Evolutionary conservation across 2,329 filamentous ascomycete genomes (phyloP).

Genomic region (Arthrocladium fulminans): DNA sequence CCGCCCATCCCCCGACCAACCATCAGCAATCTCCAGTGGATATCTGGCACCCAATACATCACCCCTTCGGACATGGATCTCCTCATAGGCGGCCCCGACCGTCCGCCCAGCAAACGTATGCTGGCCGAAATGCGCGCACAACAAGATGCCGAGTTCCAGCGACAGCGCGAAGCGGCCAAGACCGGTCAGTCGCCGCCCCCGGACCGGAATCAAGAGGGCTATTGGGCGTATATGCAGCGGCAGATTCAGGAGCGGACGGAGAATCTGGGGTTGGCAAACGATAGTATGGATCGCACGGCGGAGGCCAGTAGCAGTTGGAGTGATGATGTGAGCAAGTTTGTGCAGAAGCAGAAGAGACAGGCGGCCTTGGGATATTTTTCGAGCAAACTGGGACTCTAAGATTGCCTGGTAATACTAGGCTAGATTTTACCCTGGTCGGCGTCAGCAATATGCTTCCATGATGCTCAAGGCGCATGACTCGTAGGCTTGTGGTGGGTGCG

Average conservation of each 20-base stretch:
- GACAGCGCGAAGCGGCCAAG: conserved; percentile 30
- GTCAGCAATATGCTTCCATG: too few species aligned
- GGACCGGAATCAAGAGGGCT: conserved; percentile 47
- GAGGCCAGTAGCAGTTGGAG: conserved; percentile 76
- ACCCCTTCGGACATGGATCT: conserved; percentile 81
- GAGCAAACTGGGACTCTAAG: conserved; percentile 36
- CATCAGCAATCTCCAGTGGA: conserved; percentile 94
- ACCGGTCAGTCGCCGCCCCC: conserved; percentile 30
- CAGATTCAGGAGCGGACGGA: conserved; percentile 88
- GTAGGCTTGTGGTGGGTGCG: too few species aligned
- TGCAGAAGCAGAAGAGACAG: conserved; percentile 78
- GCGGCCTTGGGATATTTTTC: conserved; percentile 57
- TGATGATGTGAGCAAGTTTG: conserved; percentile 78
- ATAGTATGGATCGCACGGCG: conserved; percentile 74
- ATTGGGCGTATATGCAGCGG: conserved; percentile 70
- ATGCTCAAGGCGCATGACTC: too few species aligned
- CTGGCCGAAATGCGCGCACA: conserved; percentile 71
- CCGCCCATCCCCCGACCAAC: conserved; percentile 72
- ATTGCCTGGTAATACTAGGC: too few species aligned
- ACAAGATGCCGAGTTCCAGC: conserved; percentile 42
- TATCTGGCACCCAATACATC: conserved; percentile 86
- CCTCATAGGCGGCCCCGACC: conserved; percentile 77
- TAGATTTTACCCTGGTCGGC: too few species aligned
- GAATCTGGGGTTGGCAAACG: conserved; percentile 70
- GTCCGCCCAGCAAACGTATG: conserved; percentile 84